Conservation (phyloP, 2,329 filamentous ascomycete species). For the Diaporthe ampelina region DNA sequence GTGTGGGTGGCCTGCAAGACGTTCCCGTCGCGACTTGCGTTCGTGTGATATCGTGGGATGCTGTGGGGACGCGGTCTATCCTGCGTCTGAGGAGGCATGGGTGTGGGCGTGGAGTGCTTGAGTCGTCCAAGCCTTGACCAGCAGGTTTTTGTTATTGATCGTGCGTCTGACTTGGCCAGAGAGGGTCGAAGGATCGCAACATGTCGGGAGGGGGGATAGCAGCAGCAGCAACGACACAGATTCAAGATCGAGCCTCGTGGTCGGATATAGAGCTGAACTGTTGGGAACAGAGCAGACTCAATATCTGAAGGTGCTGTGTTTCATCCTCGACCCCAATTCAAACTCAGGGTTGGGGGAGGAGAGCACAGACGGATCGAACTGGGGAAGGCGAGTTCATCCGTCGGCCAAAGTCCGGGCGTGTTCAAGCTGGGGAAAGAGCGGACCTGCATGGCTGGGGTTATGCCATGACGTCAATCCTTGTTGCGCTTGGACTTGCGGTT, state of each 20-base stretch:
- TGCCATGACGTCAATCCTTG: constrained; percentile 7
- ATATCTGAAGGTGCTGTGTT: neutral
- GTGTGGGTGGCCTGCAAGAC: neutral
- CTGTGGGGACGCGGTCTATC: neutral
- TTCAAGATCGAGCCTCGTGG: neutral
- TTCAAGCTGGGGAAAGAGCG: neutral
- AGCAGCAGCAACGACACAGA: neutral
- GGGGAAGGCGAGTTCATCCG: neutral
- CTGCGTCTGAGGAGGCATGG: neutral
- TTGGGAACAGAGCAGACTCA: neutral
- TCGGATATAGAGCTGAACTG: neutral
- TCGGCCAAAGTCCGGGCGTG: constrained; percentile 10
- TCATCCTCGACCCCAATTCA: neutral
- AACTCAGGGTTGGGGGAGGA: constrained; percentile 1
- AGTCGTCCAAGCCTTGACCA: neutral
- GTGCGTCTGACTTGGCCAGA: neutral
- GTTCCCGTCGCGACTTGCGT: neutral
- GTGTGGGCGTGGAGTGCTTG: neutral
- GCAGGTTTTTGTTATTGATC: neutral
- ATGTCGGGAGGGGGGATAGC: neutral
- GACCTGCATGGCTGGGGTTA: neutral
- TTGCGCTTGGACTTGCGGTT: constrained; percentile 6
- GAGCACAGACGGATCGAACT: neutral
- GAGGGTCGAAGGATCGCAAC: neutral
- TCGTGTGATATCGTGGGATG: neutral